Conservation (phyloP, 495 filamentous ascomycete genomes). For the Lophium mytilinum region DNA sequence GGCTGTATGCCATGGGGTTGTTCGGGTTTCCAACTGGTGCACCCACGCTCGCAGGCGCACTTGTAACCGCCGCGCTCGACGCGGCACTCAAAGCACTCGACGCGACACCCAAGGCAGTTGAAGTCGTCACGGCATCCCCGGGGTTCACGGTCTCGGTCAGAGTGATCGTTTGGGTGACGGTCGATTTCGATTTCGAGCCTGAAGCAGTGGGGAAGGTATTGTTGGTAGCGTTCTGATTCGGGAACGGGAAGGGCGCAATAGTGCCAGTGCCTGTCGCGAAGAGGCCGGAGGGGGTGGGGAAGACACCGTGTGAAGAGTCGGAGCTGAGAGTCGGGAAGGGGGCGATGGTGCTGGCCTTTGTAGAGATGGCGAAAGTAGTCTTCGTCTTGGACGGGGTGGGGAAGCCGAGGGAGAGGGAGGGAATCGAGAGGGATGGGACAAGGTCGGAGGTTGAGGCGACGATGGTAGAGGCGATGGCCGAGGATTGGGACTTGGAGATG, state of each 20-base stretch:
- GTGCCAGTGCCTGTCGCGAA: background rate
- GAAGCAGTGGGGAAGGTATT: background rate
- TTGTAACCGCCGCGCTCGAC: background rate
- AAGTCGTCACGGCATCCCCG: background rate
- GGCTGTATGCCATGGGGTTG: background rate
- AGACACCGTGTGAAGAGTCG: background rate
- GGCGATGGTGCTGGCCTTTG: background rate
- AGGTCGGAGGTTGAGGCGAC: background rate
- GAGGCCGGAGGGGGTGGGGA: background rate
- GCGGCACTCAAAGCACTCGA: too few relatives aligned
- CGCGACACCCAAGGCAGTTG: too few relatives aligned
- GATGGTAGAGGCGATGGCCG: background rate
- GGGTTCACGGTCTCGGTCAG: slow-evolving; percentile 1
- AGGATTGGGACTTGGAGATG: background rate
- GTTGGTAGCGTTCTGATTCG: background rate
- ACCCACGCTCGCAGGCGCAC: background rate
- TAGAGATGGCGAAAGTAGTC: background rate
- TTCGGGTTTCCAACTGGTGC: background rate
- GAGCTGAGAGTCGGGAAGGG: background rate
- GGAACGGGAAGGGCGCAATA: background rate
- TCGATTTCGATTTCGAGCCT: background rate
- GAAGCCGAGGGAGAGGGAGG: too few relatives aligned
- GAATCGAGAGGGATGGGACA: background rate
- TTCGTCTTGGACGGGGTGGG: background rate
- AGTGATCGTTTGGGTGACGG: background rate